Base-by-base conservation (phyloP, 1,284 basidiomycete species). In the Schizophyllum commune region DNA sequence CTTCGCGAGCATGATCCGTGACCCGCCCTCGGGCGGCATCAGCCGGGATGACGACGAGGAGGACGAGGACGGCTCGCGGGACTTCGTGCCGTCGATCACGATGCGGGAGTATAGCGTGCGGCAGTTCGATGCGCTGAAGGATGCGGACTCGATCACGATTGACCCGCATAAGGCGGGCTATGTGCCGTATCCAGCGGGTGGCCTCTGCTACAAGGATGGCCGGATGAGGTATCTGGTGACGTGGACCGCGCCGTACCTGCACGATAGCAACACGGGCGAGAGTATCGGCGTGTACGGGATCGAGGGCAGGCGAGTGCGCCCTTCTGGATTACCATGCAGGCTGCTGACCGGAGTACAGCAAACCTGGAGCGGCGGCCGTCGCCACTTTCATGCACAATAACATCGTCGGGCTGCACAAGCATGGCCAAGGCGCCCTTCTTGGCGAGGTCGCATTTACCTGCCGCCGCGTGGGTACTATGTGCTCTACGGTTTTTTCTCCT, bases 121-220 rank as follows among this genome's bases (percentile, higher is more conserved):
- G 1, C 70, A 73, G 54, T 67, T 75, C 52, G 39, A 65, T n/a
- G 62, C 66, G 27, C 66, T 78, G 11, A 55, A 61, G 17, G 54
- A 67, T 17, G 68, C 69, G 9, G 78, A 81, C 59, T 75, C 76
- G 0, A 71, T 80, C 52, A 80, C 78, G 0, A 70, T 79, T 57
- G 79, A 81, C 63, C 79, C 78, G 4, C 79, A 81, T 64, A 80
- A 80, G 68, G 70, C 70, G 47, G 79, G 79, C 9, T 80, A 79
- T 63, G 67, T 76, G 17, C 78, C 72, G 0, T 79, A 79, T 64
- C 78, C 79, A 19, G 78, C 78, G 2, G 79, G 79, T 8, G 75
- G 72, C 0, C 63, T 80, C 20, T 74, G 72, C 62, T 80, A 80
- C 61, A 68, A 70, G 5, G 79, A 81, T 61, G 72, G 72, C 9